Evolutionary conservation across 1,284 basidiomycete genomes (phyloP), one percentile per base, ranked within the genome.

Genomic region (Exobasidium rhododendri): DNA sequence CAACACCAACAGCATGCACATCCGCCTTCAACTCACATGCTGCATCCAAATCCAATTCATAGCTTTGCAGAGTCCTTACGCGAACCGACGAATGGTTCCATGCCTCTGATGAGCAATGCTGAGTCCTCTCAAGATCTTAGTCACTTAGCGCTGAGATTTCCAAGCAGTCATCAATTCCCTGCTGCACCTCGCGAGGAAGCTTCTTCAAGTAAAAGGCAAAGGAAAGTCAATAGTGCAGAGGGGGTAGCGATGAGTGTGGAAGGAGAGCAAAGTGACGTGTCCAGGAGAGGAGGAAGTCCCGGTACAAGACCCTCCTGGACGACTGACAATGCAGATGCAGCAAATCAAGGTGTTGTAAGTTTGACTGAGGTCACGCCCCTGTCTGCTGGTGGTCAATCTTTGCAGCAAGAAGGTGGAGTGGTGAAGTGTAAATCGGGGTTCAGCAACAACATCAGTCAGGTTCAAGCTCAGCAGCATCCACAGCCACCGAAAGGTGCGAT

Each of bases 151-250:
- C 49, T 64, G 11, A 62, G 63, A 17, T 72, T 72, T 24, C 71
- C 71, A 3, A 70, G 68, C 66, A 68, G 64, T 24, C 71, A 73
- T 55, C 68, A 63, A 26, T 73, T 73, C 56, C 61, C 66, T 24
- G 61, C 63, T 10, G 22, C 17, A 11, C 44, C 56, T 40, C 35
- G 35, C 7, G 35, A 40, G 7, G 17, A 24, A 43, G 26, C 24
- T 26, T 30, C 30, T 24, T 22, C 28, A 56, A 49, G 54, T 32
- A 56, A 29, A 56, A 56, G 4, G 56, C 44, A 26, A 45, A 58
- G 43, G 56, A 49, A 28, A 24, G 44, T 24, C 35, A 40, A 40
- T 7, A 20, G 47, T 7, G 24, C 7, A 50, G 47, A 7, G 7
- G 24, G 47, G 7, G 47, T 20, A 50, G 22, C 10, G 20, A 50